phyloP scores from a whole-genome alignment of 2,329 filamentous ascomycete genomes.

The Bipolaris cookei region DNA sequence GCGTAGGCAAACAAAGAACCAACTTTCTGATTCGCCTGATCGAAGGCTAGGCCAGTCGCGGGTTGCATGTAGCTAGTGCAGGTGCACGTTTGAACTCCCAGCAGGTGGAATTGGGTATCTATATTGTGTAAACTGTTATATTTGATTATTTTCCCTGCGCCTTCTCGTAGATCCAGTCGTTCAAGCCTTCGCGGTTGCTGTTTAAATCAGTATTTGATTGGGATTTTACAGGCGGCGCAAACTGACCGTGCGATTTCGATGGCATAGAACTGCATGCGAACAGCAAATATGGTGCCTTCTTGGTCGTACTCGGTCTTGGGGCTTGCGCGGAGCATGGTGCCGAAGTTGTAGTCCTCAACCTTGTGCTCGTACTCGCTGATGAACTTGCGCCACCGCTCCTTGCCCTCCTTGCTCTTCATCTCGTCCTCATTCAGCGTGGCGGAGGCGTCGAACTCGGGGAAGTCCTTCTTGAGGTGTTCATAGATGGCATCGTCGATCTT shows the following conservation, averaged over 20 bases:
- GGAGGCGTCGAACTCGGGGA: slow-evolving; percentile 89
- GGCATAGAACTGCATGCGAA: slow-evolving; percentile 84
- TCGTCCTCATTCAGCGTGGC: slow-evolving; percentile 84
- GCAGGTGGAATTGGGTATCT: background rate
- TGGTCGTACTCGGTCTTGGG: slow-evolving; percentile 84
- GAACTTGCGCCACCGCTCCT: slow-evolving; percentile 93
- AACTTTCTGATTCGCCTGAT: background rate
- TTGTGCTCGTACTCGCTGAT: slow-evolving; percentile 93
- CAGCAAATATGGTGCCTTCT: slow-evolving; percentile 88
- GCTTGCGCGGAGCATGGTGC: slow-evolving; percentile 84
- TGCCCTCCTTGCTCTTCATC: slow-evolving; percentile 97
- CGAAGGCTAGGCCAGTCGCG: slow-evolving; percentile 8
- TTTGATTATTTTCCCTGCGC: slow-evolving; percentile 58
- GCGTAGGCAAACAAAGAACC: slow-evolving; percentile 9
- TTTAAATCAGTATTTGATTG: slow-evolving; percentile 25
- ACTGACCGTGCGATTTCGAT: slow-evolving; percentile 73
- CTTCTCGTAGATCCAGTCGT: slow-evolving; percentile 96
- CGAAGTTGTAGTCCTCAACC: slow-evolving; percentile 98
- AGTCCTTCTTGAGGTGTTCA: slow-evolving; percentile 83
- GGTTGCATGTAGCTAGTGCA: slow-evolving; percentile 11
- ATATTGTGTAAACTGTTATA: background rate
- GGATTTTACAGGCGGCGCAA: background rate
- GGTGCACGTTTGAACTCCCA: background rate
- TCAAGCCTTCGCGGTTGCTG: slow-evolving; percentile 83
- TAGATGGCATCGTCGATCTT: slow-evolving; percentile 95